A percentile compares a stretch with the other conserved stretches of the same genome.
These are phyloP conservation scores for Bidens hawaiensis DNA, from an alignment of 140 eudicot genomes.

Conservation along the genomic window DNA sequence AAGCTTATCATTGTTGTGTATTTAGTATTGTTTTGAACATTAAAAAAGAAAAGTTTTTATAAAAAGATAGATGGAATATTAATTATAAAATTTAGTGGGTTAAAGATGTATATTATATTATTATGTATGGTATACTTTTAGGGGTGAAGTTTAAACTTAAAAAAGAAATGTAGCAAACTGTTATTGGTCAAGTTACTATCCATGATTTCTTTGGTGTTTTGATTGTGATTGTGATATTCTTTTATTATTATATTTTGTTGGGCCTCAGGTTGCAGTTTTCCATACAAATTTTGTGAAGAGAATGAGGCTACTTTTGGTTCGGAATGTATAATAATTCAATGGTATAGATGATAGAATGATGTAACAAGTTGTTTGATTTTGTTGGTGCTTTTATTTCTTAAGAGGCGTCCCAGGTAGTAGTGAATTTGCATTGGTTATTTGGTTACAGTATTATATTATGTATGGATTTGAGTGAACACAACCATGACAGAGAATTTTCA, in stretches of 20 bases:
- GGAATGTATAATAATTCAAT: neutral
- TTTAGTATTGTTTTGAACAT: no score
- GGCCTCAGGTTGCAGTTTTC: neutral
- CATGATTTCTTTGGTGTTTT: no score
- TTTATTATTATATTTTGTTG: neutral
- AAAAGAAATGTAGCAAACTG: no score
- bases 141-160: no score
- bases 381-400: neutral
- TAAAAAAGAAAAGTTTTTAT: no score
- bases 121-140: no score
- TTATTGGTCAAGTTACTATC: no score
- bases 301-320: conserved; percentile 9
- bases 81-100: no score
- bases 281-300: conserved; percentile 8
- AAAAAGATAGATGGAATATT: no score
- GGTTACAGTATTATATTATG: neutral
- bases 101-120: no score
- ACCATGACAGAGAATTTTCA: conserved; percentile 4
- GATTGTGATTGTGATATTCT: neutral
- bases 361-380: conserved; percentile 6
- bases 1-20: no score
- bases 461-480: conserved; percentile 2
- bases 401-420: neutral
- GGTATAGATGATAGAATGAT: conserved; percentile 1
- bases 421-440: neutral